Evolutionary conservation across 805 yeast species (phyloP).

Genomic region (Yarrowia sp.): DNA sequence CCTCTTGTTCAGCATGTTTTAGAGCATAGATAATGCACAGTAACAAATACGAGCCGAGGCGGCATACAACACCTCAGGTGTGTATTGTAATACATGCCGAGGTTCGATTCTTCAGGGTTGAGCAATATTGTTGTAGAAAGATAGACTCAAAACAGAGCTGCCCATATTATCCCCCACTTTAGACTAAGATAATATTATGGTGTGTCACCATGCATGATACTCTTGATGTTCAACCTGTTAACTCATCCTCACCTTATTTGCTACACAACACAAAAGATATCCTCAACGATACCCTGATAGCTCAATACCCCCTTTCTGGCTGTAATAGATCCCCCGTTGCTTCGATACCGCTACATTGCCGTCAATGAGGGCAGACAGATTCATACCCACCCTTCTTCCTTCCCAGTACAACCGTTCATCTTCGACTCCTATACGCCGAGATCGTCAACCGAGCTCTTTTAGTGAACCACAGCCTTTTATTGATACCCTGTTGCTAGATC

Average conservation of each 20-base stretch:
- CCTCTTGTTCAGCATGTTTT: too few species aligned
- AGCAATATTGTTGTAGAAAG: too few species aligned
- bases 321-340: slow-evolving; percentile 4
- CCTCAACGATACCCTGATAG: background rate
- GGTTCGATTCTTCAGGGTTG: too few species aligned
- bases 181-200: too few species aligned
- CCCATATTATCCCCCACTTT: too few species aligned
- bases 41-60: too few species aligned
- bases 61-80: too few species aligned
- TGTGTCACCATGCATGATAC: too few species aligned
- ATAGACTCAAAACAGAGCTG: too few species aligned
- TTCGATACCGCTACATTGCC: background rate
- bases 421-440: slow-evolving; percentile 3
- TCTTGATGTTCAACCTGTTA: background rate
- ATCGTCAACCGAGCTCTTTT: slow-evolving; percentile 16
- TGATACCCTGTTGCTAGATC: slow-evolving; percentile 31
- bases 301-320: slow-evolving; percentile 22
- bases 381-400: slow-evolving; percentile 29
- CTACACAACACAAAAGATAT: slow-evolving; percentile 18
- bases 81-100: too few species aligned
- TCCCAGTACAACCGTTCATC: slow-evolving; percentile 31
- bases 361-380: slow-evolving; percentile 37
- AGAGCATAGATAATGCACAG: too few species aligned
- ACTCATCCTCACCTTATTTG: background rate
- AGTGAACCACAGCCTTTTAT: slow-evolving; percentile 29